phyloP scores from a whole-genome alignment of 331 rosid species.

The Erythrophleum ivorense region DNA sequence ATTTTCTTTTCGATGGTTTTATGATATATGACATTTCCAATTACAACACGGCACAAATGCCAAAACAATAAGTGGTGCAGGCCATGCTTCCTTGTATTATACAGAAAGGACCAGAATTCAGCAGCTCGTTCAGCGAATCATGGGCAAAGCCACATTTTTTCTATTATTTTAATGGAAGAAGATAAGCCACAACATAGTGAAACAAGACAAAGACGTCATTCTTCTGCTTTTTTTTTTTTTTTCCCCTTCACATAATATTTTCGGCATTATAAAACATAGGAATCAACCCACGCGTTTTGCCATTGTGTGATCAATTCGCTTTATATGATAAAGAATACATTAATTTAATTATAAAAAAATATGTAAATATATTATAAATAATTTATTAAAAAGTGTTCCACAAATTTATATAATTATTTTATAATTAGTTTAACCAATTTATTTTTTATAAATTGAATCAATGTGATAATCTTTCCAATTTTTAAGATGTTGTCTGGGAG shows the following conservation, averaged over 20 bases:
- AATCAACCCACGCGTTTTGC: conserved; percentile 32
- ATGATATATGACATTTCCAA: background rate
- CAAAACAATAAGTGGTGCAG: background rate
- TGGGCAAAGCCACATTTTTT: background rate
- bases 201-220: conserved; percentile 33
- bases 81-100: conserved; percentile 33
- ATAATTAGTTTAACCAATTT: background rate
- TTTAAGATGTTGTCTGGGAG: conserved; percentile 12
- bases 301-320: conserved; percentile 21
- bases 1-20: too few relatives aligned
- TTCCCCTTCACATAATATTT: background rate
- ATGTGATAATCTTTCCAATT: background rate
- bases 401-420: background rate
- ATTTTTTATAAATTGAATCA: background rate
- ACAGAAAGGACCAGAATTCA: conserved; percentile 36
- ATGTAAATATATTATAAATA: too few relatives aligned
- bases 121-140: conserved; percentile 36
- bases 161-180: conserved; percentile 25
- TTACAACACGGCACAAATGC: background rate
- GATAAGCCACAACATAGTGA: conserved; percentile 38
- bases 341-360: background rate
- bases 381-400: too few relatives aligned
- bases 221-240: background rate
- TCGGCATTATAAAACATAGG: conserved; percentile 1
- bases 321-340: background rate